Conservation (phyloP, 2,329 filamentous ascomycete genomes). For the Verticillium dahliae region DNA sequence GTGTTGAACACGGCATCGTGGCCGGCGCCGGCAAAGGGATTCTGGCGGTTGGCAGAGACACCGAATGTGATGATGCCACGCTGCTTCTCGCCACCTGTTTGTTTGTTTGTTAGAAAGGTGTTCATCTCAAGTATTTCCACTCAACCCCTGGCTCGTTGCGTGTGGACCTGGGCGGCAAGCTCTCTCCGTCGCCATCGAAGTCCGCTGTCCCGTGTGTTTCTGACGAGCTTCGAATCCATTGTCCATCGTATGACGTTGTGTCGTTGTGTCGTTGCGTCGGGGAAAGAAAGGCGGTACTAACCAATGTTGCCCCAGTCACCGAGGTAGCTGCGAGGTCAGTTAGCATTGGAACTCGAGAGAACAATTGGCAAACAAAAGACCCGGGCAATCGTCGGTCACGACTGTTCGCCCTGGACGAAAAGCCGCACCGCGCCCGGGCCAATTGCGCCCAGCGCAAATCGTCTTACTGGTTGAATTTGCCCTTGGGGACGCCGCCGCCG, state of each 20-base stretch:
- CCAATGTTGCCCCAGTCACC: constrained; percentile 71
- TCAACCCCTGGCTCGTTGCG: not conserved
- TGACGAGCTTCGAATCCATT: not conserved
- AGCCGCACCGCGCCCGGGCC: constrained; percentile 18
- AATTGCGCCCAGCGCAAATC: constrained; percentile 3
- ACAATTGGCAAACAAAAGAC: not conserved
- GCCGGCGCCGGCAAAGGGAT: constrained; percentile 70
- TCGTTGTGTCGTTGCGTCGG: not conserved
- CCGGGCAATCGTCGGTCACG: not conserved
- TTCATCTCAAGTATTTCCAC: not conserved
- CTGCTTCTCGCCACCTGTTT: constrained; percentile 50
- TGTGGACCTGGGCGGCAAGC: not conserved
- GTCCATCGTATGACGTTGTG: not conserved
- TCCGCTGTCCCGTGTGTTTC: not conserved
- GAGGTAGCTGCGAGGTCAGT: constrained; percentile 50
- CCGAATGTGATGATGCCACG: constrained; percentile 65
- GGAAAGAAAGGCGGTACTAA: constrained; percentile 38
- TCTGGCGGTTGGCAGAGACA: constrained; percentile 81
- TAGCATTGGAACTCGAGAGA: constrained; percentile 8
- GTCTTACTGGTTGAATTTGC: constrained; percentile 37
- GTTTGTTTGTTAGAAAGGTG: constrained; percentile 2
- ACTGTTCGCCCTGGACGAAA: constrained; percentile 14
- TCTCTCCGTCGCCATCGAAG: not conserved
- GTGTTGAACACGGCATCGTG: constrained; percentile 92
- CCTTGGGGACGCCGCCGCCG: constrained; percentile 32